These are phyloP conservation scores for Aspergillus sp. DNA, from an alignment of 2,329 filamentous ascomycete genomes.

Conservation along the genomic window DNA sequence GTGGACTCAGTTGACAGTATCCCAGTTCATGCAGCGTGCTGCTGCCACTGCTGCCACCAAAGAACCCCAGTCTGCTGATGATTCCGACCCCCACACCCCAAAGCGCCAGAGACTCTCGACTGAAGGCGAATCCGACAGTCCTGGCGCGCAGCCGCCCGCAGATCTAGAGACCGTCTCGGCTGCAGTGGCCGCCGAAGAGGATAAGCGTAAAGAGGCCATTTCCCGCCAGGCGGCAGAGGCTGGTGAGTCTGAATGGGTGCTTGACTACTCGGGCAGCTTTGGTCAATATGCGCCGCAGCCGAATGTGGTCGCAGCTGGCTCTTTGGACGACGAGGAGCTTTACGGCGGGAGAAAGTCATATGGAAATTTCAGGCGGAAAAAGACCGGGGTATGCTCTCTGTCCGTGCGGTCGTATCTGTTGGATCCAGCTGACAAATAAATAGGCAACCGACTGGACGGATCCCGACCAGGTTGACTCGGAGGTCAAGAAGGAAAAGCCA, in stretches of 20 bases:
- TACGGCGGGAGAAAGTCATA: slow-evolving; percentile 28
- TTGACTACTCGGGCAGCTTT: slow-evolving; percentile 22
- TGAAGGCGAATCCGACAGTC: slow-evolving; percentile 10
- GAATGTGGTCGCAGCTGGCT: slow-evolving; percentile 23
- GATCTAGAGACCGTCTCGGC: slow-evolving; percentile 33
- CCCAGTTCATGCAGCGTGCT: slow-evolving; percentile 80
- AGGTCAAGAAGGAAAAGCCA: slow-evolving; percentile 12
- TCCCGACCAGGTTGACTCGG: slow-evolving; percentile 7
- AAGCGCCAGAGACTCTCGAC: slow-evolving; percentile 30
- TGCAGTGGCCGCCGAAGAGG: slow-evolving; percentile 33
- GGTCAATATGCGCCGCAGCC: slow-evolving; percentile 15
- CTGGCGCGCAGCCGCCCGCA: slow-evolving; percentile 16
- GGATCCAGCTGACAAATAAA: slow-evolving; percentile 3
- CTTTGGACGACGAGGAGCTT: slow-evolving; percentile 20
- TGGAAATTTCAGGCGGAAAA: slow-evolving; percentile 31
- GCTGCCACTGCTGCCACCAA: slow-evolving; percentile 48
- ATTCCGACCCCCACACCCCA: slow-evolving; percentile 22
- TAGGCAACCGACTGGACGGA: slow-evolving; percentile 1
- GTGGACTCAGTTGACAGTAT: neutral
- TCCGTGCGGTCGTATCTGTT: neutral
- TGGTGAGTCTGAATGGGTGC: slow-evolving; percentile 37
- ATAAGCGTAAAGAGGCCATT: slow-evolving; percentile 31
- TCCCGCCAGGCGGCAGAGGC: slow-evolving; percentile 33
- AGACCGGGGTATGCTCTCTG: slow-evolving; percentile 14
- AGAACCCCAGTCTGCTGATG: slow-evolving; percentile 39